These are phyloP conservation scores for Mrakia hoshinonis DNA, from an alignment of 768 basidiomycete species.

Conservation along the genomic window DNA sequence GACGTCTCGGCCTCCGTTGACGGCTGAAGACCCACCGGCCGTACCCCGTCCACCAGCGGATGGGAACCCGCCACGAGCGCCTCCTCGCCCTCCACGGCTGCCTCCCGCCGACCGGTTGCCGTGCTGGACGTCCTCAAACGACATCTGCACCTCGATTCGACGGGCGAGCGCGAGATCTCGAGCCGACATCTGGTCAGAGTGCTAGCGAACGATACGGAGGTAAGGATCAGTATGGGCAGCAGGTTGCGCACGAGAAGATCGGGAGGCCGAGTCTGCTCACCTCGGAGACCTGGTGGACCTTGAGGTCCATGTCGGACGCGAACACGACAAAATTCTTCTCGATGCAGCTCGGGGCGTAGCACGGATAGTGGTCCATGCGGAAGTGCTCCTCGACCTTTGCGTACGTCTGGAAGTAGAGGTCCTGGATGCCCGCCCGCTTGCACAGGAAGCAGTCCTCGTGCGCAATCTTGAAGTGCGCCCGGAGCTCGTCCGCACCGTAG, in stretches of 20 bases:
- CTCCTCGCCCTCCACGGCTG: background rate
- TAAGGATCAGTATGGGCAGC: background rate
- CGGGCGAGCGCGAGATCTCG: constrained; percentile 39
- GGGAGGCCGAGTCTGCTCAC: constrained; percentile 30
- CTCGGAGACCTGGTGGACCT: constrained; percentile 80
- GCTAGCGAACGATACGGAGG: constrained; percentile 31
- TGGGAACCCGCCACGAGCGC: constrained; percentile 6
- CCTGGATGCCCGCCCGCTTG: constrained; percentile 64
- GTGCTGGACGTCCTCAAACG: constrained; percentile 23
- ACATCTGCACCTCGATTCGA: constrained; percentile 32
- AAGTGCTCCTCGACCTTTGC: constrained; percentile 69
- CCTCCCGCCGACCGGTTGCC: constrained; percentile 1
- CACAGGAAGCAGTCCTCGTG: constrained; percentile 98
- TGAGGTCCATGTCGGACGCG: constrained; percentile 71
- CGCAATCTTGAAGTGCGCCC: constrained; percentile 77
- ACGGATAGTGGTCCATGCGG: constrained; percentile 61
- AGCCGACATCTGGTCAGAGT: constrained; percentile 38
- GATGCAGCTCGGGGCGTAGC: constrained; percentile 62
- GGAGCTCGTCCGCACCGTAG: constrained; percentile 89
- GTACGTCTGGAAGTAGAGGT: constrained; percentile 80
- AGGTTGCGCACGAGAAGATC: background rate
- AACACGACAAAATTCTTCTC: constrained; percentile 93
- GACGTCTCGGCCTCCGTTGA: background rate
- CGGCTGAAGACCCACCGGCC: background rate
- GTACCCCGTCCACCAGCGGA: background rate